Evolutionary conservation across 768 basidiomycete species (phyloP).

Genomic region (Hydnum rufescens): DNA sequence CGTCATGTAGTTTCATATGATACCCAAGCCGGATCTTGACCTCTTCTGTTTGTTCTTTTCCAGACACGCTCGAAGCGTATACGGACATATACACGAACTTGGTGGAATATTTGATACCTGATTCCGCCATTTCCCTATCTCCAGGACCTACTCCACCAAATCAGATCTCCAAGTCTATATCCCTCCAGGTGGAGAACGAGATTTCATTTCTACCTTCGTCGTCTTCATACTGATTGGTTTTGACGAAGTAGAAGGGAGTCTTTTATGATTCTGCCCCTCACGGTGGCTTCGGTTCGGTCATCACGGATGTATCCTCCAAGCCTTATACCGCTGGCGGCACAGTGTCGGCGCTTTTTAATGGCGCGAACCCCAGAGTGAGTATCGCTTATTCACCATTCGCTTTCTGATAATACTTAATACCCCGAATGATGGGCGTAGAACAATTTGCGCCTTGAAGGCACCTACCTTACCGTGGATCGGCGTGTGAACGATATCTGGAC

Average conservation of each 20-base stretch:
- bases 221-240: not conserved
- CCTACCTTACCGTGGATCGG: slow-evolving; percentile 49
- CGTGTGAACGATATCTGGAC: slow-evolving; percentile 30
- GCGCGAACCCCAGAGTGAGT: slow-evolving; percentile 57
- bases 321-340: slow-evolving; percentile 37
- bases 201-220: not conserved
- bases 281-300: slow-evolving; percentile 40
- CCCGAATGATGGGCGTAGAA: slow-evolving; percentile 40
- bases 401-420: too few species aligned
- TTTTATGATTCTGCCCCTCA: slow-evolving; percentile 38
- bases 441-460: slow-evolving; percentile 52
- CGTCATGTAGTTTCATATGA: slow-evolving; percentile 15
- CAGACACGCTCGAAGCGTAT: slow-evolving; percentile 63
- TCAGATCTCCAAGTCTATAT: slow-evolving; percentile 44
- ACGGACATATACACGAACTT: slow-evolving; percentile 55
- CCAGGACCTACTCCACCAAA: slow-evolving; percentile 47
- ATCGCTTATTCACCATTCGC: not conserved
- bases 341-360: slow-evolving; percentile 45
- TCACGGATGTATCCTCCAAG: slow-evolving; percentile 29
- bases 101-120: slow-evolving; percentile 38
- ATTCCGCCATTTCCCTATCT: slow-evolving; percentile 27
- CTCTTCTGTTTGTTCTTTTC: slow-evolving; percentile 4
- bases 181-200: slow-evolving; percentile 31
- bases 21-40: not conserved
- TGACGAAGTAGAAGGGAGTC: slow-evolving; percentile 33